Base-by-base conservation (phyloP, 2,329 filamentous ascomycete species). In the Botrytis byssoidea region DNA sequence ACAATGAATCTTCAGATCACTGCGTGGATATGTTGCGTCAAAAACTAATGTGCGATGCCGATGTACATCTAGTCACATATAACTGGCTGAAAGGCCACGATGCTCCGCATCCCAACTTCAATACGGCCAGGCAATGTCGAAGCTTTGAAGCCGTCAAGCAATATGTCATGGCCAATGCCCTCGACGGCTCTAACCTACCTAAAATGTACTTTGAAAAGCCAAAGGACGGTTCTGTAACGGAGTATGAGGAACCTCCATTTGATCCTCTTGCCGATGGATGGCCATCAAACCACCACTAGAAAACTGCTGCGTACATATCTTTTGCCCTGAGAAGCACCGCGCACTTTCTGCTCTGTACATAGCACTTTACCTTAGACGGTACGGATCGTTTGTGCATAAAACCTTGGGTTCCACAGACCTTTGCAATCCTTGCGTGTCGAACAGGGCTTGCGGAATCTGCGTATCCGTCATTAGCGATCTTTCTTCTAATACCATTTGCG, bases 11-110 rank as follows among this genome's bases (percentile, higher is more conserved):
- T 46, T 40, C 9, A 72, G 71, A 68, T 72, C 71, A 72, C 60
- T 72, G 71, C 40, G 63, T 64, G 5, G 71, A 68, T 25, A 68
- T 72, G 63, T 44, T 72, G 4, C 71, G 71, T 14, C 71, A 68
- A n/a, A 72, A 72, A 51, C 25, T 72, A 14, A 66, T 72, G 60
- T 72, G 71, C 46, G 71, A 72, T 59, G 63, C 71, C n/a, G 71
- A 72, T 46, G 63, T 72, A 44, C 46, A 60, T 37, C 25, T 67
- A 14, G 22, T 72, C 37, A 68, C 63, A 6, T 72, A 72, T 29
- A 72, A 72, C 48, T 72, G 71, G 71, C 18, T 59, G 18, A 67
- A 67, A 25, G 61, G 63, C 1, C 71, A 72, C 57, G 46, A 72
- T 18, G 29, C 29, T n/a, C 61, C 71, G 3, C 71, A 67, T 42